Percentiles rank a stretch among this genome's conserved stretches.
phyloP scores from a whole-genome alignment of 257 asterid species.

The Solanum tacnaense region DNA sequence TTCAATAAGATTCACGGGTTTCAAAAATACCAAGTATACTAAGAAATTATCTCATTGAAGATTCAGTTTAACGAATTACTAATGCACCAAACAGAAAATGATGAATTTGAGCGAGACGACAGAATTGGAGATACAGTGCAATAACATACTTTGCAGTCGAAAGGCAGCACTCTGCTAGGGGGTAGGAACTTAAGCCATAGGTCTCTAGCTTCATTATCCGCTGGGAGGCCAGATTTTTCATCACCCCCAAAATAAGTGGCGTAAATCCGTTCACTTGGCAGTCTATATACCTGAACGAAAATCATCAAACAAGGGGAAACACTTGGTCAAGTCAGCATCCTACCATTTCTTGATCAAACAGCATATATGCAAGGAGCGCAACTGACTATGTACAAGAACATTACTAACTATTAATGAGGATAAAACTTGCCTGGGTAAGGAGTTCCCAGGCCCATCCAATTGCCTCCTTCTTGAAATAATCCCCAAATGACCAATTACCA shows the following conservation, averaged over 20 bases:
- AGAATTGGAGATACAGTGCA: neutral
- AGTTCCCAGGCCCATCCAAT: slow-evolving; percentile 97
- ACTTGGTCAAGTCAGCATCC: neutral
- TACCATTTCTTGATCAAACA: neutral
- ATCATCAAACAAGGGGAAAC: neutral
- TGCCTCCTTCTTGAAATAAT: slow-evolving; percentile 83
- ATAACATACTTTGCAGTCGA: slow-evolving; percentile 71
- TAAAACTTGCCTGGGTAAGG: slow-evolving; percentile 56
- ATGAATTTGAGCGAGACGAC: neutral
- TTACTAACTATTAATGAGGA: neutral
- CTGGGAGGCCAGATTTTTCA: slow-evolving; percentile 73
- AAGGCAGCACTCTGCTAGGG: slow-evolving; percentile 65
- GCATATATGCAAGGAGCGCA: neutral
- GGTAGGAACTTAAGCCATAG: slow-evolving; percentile 91
- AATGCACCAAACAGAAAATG: neutral
- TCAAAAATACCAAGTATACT: neutral
- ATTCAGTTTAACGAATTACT: neutral
- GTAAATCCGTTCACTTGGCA: slow-evolving; percentile 62
- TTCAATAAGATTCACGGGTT: neutral
- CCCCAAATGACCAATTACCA: slow-evolving; percentile 97
- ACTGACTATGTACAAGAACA: neutral
- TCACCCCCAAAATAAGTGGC: slow-evolving; percentile 99
- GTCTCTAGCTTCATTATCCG: slow-evolving; percentile 78
- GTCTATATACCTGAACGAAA: slow-evolving; percentile 42
- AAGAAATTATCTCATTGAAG: neutral